Base-by-base conservation (phyloP, 148 eudicot species). In the Talinum fruticosum region DNA sequence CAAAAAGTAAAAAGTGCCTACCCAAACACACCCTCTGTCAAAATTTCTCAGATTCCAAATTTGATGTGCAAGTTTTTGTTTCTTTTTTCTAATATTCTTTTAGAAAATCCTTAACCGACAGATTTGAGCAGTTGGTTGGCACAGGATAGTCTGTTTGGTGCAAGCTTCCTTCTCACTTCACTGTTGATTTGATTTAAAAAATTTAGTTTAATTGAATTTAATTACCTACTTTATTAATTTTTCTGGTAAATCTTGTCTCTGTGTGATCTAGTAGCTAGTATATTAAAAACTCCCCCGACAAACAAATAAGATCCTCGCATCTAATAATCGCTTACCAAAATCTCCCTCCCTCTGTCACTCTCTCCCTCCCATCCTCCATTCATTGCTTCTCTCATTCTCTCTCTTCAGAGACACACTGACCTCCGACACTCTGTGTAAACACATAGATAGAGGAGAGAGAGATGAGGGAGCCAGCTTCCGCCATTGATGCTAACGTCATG, bases 391-490 rank as follows among this genome's bases (percentile, higher is more conserved):
- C 28, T 68, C 57, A n/a, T 35, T 41, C 57, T 13, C 29, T 10
- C 73, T 69, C 73, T 2, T 14, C 47, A 4, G 8, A 41, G 23
- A 51, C 45, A 41, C 45, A 36, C 57, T 26, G 21, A 32, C 29
- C 75, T 12, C 62, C 75, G 53, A 47, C 24, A 72, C 75, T 54
- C 62, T 54, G 18, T 51, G 57, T 51, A 19, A 28, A 5, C 2
- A 7, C 19, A 41, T 53, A 41, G n/a, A 28, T 8, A 44, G 33
- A 71, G 21, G 4, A 32, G 8, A 18, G 33, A 72, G 75, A 72
- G n/a, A 73, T 73, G 76, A 51, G 76, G 35, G 76, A 73, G 2
- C 76, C 65, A 19, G 33, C 65, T 19, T 10, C 36, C 24, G 54
- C 37, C 19, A 32, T 30, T 33, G 62, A 72, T 28, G 33, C 8